Evolutionary conservation across 768 basidiomycete species (phyloP).

Genomic region (Kockovaella imperatae): DNA sequence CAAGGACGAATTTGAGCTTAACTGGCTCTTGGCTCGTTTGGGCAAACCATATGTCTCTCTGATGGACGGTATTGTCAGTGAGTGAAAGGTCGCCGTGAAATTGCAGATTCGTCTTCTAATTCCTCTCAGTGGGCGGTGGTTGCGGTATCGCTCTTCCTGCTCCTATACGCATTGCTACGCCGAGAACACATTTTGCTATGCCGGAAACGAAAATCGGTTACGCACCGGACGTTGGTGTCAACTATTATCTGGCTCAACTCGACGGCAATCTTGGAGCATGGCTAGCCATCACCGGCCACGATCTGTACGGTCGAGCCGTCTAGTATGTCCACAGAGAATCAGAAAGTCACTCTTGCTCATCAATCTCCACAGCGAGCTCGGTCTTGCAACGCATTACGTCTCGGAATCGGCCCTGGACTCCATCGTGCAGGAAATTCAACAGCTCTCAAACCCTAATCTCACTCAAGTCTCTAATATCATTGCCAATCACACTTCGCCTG

Average conservation of each 20-base stretch:
- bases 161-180: slow-evolving; percentile 85
- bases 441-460: slow-evolving; percentile 39
- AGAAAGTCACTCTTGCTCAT: neutral
- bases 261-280: slow-evolving; percentile 94
- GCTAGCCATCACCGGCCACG: slow-evolving; percentile 72
- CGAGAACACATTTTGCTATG: slow-evolving; percentile 87
- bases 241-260: slow-evolving; percentile 75
- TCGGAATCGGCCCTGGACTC: slow-evolving; percentile 63
- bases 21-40: slow-evolving; percentile 51
- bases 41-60: slow-evolving; percentile 82
- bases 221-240: slow-evolving; percentile 83
- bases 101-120: too few species aligned
- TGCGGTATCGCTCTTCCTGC: slow-evolving; percentile 79
- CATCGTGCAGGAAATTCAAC: slow-evolving; percentile 32
- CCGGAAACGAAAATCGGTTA: slow-evolving; percentile 63
- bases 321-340: slow-evolving; percentile 56
- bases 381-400: slow-evolving; percentile 89
- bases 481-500: slow-evolving; percentile 52
- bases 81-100: too few species aligned
- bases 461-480: slow-evolving; percentile 53
- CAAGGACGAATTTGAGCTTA: slow-evolving; percentile 59
- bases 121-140: slow-evolving; percentile 78
- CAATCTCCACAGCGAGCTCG: slow-evolving; percentile 59
- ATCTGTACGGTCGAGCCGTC: slow-evolving; percentile 66
- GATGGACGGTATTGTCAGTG: slow-evolving; percentile 86